phyloP scores from a whole-genome alignment of 371 early-diverging fungal species.

The Syncephalastrum racemosum region DNA sequence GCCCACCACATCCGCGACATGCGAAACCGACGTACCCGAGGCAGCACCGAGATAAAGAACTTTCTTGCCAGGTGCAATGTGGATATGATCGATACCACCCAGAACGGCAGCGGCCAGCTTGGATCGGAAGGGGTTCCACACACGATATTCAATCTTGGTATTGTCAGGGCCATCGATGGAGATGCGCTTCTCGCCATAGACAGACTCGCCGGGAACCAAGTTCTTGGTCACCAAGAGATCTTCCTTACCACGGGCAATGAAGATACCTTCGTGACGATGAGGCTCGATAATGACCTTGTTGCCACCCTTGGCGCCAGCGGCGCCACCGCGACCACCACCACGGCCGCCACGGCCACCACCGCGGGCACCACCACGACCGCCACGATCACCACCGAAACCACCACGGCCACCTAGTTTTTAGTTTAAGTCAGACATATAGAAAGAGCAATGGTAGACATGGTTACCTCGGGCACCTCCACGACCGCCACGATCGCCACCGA shows the following conservation, averaged over 20 bases:
- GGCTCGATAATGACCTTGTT: constrained; percentile 96
- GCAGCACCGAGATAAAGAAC: constrained; percentile 99
- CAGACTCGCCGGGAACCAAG: constrained; percentile 97
- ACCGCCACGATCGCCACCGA: constrained; percentile 56
- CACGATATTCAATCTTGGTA: constrained; percentile 98
- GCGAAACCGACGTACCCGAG: constrained; percentile 99
- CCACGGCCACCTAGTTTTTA: constrained; percentile 18
- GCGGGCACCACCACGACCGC: constrained; percentile 49
- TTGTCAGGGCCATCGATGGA: constrained; percentile 93
- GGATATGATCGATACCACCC: constrained; percentile 98
- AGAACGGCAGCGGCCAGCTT: constrained; percentile 99
- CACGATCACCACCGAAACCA: constrained; percentile 42
- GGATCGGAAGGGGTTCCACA: constrained; percentile 99
- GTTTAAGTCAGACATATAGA: constrained; percentile 31
- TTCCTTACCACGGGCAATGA: constrained; percentile 98
- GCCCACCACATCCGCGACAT: constrained; percentile 99
- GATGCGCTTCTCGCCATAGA: constrained; percentile 99
- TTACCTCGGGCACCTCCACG: constrained; percentile 40
- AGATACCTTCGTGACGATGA: constrained; percentile 96
- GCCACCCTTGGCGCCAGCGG: constrained; percentile 77
- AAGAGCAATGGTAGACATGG: constrained; percentile 27
- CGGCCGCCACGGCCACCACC: constrained; percentile 49
- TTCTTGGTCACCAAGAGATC: constrained; percentile 99
- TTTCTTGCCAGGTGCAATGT: constrained; percentile 97
- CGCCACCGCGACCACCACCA: constrained; percentile 50